Base-by-base conservation (phyloP, 1,139 yeast species). In the Waltiozyma sp. region DNA sequence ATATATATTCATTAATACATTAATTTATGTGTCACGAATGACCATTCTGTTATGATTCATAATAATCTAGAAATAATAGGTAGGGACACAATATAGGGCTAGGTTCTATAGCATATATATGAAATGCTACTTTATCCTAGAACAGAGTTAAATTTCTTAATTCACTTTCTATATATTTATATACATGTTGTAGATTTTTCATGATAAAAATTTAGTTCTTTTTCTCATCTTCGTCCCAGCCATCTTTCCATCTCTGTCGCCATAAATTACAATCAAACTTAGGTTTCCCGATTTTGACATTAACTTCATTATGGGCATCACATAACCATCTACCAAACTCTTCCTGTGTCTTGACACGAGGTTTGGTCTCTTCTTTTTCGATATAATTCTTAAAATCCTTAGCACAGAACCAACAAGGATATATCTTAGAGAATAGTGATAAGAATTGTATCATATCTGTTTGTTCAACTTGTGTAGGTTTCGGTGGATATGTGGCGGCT, bases 331-430 rank as follows among this genome's bases (percentile, higher is more conserved):
- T 69, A 1, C 96, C 95, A 53, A 91, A 76, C 44, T 77, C 82
- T 43, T 87, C 95, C 55, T 85, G 87, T 11, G 77, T 74, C 13
- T 64, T 68, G 4, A 83, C 87, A 47, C 70, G 69, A 6, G 95
- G 94, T 50, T 78, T 77, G 50, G 82, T 69, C 9, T 31, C 34
- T 28, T 44, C 49, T 45, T 62, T 65, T 28, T 61, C 60, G 40
- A 86, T 68, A 63, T 85, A 88, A 24, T 64, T 63, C 44, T 77
- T 72, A 61, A 93, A 86, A 58, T 89, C 97, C 40, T 75, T 76
- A 0, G 95, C 96, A 65, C 98, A 93, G 65, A 76, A 80, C 85
- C 93, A 82, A 62, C 98, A 91, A 2, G 99, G 99, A 56, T 91
- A 91, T 40, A 89, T 70, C 49, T 79, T 77, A 4, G 94, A 79